Evolutionary conservation across 2,329 filamentous ascomycete genomes (phyloP).

Genomic region (Pyrenochaeta sp.): DNA sequence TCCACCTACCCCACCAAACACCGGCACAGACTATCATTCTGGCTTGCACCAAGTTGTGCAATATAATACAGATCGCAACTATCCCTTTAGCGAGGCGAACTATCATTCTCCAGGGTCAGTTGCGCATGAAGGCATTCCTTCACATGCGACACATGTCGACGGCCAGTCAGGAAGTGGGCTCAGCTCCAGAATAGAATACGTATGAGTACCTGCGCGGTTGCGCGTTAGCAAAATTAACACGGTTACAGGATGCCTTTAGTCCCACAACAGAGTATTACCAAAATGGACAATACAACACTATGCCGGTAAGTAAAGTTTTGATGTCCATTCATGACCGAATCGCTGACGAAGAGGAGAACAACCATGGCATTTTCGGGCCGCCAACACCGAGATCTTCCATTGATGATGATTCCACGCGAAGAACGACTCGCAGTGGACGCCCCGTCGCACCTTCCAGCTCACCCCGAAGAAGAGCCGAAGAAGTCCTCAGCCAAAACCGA

Average conservation of each 20-base stretch:
- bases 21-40: conserved; percentile 42
- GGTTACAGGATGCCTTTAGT: conserved; percentile 42
- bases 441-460: conserved; percentile 34
- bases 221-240: conserved; percentile 27
- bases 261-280: conserved; percentile 37
- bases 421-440: conserved; percentile 48
- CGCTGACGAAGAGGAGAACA: conserved; percentile 34
- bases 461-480: conserved; percentile 21
- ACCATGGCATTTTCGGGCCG: conserved; percentile 45
- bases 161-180: conserved; percentile 28
- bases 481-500: conserved; percentile 38
- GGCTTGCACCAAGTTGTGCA: conserved; percentile 53
- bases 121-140: conserved; percentile 37
- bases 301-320: conserved; percentile 32
- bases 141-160: conserved; percentile 37
- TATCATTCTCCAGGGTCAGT: conserved; percentile 42
- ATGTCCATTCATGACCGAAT: neutral
- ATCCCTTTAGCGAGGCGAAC: conserved; percentile 45
- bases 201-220: conserved; percentile 22
- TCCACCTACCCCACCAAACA: conserved; percentile 48
- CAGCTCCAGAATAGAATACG: conserved; percentile 44
- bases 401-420: conserved; percentile 50
- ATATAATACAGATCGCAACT: conserved; percentile 52
- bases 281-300: conserved; percentile 33
- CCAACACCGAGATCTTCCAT: conserved; percentile 56